These are phyloP conservation scores for Claviceps sp. DNA, from an alignment of 2,329 filamentous ascomycete genomes.

Conservation along the genomic window DNA sequence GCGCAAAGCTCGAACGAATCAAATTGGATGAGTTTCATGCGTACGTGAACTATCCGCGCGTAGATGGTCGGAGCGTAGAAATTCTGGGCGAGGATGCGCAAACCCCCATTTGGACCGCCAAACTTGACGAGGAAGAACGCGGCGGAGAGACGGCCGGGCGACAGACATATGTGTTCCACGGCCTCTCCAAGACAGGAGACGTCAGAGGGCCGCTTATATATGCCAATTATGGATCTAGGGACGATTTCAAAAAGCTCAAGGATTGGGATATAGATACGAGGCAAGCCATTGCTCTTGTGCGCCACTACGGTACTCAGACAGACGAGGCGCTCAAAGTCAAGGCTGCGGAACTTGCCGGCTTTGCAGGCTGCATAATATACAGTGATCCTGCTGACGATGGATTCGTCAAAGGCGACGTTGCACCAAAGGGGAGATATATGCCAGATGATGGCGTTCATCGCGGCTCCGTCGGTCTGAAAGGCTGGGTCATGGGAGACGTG, in stretches of 20 bases:
- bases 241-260: slow-evolving; percentile 64
- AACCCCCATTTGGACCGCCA: slow-evolving; percentile 59
- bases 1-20: slow-evolving; percentile 62
- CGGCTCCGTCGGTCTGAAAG: slow-evolving; percentile 67
- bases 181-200: slow-evolving; percentile 74
- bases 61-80: slow-evolving; percentile 64
- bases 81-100: slow-evolving; percentile 56
- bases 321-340: slow-evolving; percentile 76
- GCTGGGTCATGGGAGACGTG: slow-evolving; percentile 79
- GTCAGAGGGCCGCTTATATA: slow-evolving; percentile 80
- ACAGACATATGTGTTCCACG: slow-evolving; percentile 74
- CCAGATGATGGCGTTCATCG: slow-evolving; percentile 72
- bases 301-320: slow-evolving; percentile 60
- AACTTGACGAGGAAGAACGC: slow-evolving; percentile 64
- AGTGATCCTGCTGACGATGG: slow-evolving; percentile 81
- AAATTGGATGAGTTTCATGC: slow-evolving; percentile 68
- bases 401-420: slow-evolving; percentile 57
- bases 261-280: slow-evolving; percentile 60
- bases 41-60: slow-evolving; percentile 81
- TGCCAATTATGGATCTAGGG: slow-evolving; percentile 76
- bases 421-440: slow-evolving; percentile 67
- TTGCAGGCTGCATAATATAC: slow-evolving; percentile 80
- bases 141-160: slow-evolving; percentile 48
- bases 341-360: slow-evolving; percentile 75
- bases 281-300: slow-evolving; percentile 73